phyloP scores from a whole-genome alignment of 31 red algal genomes.

The Bonnemaisonia californica region DNA sequence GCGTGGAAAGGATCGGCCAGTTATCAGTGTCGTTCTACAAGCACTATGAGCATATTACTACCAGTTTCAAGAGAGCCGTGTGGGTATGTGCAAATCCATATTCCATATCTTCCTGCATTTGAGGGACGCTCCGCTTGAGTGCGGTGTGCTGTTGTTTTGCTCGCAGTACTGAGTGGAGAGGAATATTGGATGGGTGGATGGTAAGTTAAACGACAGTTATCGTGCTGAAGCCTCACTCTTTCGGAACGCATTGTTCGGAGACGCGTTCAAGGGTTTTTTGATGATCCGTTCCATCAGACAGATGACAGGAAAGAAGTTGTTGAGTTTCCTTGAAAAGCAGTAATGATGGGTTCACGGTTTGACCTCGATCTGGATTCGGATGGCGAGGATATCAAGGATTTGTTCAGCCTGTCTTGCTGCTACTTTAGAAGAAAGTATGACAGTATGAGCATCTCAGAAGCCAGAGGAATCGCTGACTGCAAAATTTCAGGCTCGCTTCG shows the following conservation, averaged over 20 bases:
- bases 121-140: background rate
- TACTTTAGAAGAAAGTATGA: no score
- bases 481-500: no score
- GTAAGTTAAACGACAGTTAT: constrained; percentile 5
- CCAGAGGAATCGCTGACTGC: no score
- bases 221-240: constrained; percentile 9
- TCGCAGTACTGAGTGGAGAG: constrained; percentile 34
- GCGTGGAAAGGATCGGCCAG: background rate
- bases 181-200: constrained; percentile 16
- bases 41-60: constrained; percentile 22
- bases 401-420: no score
- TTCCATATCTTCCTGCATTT: constrained; percentile 26
- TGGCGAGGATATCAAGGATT: no score
- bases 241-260: background rate
- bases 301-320: background rate
- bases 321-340: background rate
- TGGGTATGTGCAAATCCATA: constrained; percentile 31
- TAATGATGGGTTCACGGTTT: no score
- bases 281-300: background rate
- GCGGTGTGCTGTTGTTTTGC: background rate
- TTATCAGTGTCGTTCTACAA: constrained; percentile 17
- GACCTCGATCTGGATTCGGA: no score
- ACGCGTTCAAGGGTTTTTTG: constrained; percentile 17
- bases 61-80: background rate
- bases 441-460: no score